Evolutionary conservation across 2,329 filamentous ascomycete species (phyloP), one percentile per base, ranked within the genome.

Genomic region (Neonectria magnoliae): DNA sequence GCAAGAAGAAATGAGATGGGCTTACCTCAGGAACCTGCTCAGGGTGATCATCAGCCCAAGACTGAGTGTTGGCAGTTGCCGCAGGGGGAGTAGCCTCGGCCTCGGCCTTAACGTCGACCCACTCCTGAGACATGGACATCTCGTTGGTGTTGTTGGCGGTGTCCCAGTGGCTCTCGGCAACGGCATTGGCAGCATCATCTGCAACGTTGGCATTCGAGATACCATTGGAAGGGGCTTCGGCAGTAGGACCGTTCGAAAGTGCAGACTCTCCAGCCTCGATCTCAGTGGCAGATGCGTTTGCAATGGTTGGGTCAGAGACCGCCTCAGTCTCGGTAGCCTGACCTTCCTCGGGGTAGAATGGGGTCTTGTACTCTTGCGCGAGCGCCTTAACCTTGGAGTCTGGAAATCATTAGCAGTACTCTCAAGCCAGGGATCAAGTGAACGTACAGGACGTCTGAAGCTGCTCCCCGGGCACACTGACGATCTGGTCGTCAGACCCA

Each of bases 21-120:
- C 81, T 71, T 76, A 86, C 83, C 75, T 83, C 81, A 31, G 78
- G 70, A 41, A 77, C 77, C 60, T 77, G 78, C 64, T 89, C 87
- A 18, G 91, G 88, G 71, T 92, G 87, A 65, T 96, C 92, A 73
- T 97, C 93, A 27, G 93, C 93, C 93, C 93, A 97, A 73, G 90
- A 93, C 75, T 91, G 89, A 31, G 84, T 83, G 73, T 85, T 84
- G 59, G 81, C 76, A 42, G 81, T 78, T 9, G 82, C 81, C 7
- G 87, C 88, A 51, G 89, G 87, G n/a, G 87, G 88, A 27, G 88
- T 87, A 51, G 84, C 88, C 66, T 96, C 92, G 5, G 91, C 90
- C 83, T 97, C 93, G 56, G 88, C 81, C 77, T 93, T 88, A 5
- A 85, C 80, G 59, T 83, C 80, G 65, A 97, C 91, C 88, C 93